Base-by-base conservation (phyloP, 345 rosid species). In the Citrus mangshanensis region DNA sequence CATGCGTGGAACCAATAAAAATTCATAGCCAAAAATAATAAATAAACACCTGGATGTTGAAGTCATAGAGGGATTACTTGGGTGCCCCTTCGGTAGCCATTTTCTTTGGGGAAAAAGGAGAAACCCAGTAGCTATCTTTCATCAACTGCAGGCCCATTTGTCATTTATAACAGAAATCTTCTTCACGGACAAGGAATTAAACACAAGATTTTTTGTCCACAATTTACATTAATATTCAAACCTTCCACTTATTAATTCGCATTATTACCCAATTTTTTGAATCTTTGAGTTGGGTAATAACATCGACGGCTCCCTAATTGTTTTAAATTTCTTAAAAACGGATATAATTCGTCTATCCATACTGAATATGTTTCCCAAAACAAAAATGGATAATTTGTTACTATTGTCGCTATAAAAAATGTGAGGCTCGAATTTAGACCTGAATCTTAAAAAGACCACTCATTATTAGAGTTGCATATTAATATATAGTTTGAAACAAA, bases 81-180 rank as follows among this genome's bases (percentile, higher is more conserved):
- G 46, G 46, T 40, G 13, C 46, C 46, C 9, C 46, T 2, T 40
- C 46, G 10, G 51, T 9, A n/a, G 96, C 97, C 98, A 95, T 93
- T 14, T 76, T 81, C 55, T 46, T 74, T 75, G 79, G 55, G 56
- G 78, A 74, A 79, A 85, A 79, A 7, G 78, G 42, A 79, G 66
- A 85, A 54, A 80, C 61, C 86, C 78, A 78, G 81, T 82, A 82
- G 77, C 24, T 64, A 32, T 38, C 1, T 82, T 28, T 79, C 51
- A 75, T 46, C 60, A 66, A 62, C 13, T 60, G 38, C 66, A 73
- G 69, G 60, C 59, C 25, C 68, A 38, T 60, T 10, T 14, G 30
- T 38, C 49, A 38, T 60, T 38, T 74, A 38, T 25, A 24, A 7
- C 1, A 60, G 25, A 7, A 38, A n/a, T 9, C 18, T 49, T n/a